A percentile compares a stretch with the other conserved stretches of the same genome.
These are phyloP conservation scores for Penicillium aurantiogriseum DNA, from an alignment of 2,329 filamentous ascomycete species.

Conservation along the genomic window DNA sequence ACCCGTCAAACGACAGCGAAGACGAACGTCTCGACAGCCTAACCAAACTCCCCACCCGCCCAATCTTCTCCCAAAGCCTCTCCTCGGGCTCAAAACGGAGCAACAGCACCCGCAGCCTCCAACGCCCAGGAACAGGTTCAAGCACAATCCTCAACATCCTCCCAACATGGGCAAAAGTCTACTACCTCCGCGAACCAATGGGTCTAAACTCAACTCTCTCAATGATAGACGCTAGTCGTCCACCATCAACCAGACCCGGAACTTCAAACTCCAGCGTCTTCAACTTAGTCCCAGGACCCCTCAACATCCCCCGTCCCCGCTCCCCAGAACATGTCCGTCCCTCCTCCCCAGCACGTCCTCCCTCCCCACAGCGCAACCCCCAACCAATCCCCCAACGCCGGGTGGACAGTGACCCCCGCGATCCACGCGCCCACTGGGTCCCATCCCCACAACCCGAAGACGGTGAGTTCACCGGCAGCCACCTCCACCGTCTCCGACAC, in stretches of 20 bases:
- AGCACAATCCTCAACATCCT: slow-evolving; percentile 46
- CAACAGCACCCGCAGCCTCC: slow-evolving; percentile 38
- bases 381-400: slow-evolving; percentile 19
- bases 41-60: slow-evolving; percentile 36
- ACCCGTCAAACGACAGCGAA: slow-evolving; percentile 30
- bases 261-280: slow-evolving; percentile 34
- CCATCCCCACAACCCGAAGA: slow-evolving; percentile 29
- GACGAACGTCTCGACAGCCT: slow-evolving; percentile 40
- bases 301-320: slow-evolving; percentile 26
- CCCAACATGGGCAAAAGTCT: slow-evolving; percentile 57
- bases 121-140: slow-evolving; percentile 44
- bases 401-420: slow-evolving; percentile 35
- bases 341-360: slow-evolving; percentile 1
- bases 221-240: slow-evolving; percentile 26
- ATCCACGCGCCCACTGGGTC: slow-evolving; percentile 47
- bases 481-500: slow-evolving; percentile 51
- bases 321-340: slow-evolving; percentile 12
- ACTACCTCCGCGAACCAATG: slow-evolving; percentile 67
- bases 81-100: slow-evolving; percentile 44
- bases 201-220: slow-evolving; percentile 48
- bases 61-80: slow-evolving; percentile 39
- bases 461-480: slow-evolving; percentile 26
- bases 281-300: slow-evolving; percentile 31
- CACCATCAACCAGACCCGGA: slow-evolving; percentile 30
- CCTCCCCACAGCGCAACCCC: slow-evolving; percentile 3